These are phyloP conservation scores for Monilinia aucupariae DNA, from an alignment of 2,329 filamentous ascomycete species.

Conservation along the genomic window DNA sequence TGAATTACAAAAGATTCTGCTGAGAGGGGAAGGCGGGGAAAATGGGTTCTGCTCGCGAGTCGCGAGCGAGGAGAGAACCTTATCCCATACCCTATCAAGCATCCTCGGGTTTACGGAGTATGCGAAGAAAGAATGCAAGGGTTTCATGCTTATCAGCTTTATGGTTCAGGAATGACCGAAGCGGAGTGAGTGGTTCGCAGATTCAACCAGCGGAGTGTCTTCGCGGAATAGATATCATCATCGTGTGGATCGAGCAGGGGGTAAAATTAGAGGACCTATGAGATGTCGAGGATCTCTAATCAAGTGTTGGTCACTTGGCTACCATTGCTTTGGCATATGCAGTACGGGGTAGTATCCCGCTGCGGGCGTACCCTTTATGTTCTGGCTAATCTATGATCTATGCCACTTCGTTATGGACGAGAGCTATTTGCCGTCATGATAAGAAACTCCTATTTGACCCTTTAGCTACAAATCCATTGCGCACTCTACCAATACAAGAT, in stretches of 20 bases:
- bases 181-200: neutral
- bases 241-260: neutral
- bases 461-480: neutral
- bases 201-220: neutral
- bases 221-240: neutral
- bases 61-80: neutral
- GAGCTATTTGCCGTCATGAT: neutral
- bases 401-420: neutral
- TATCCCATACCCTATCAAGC: neutral
- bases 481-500: neutral
- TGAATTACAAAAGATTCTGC: neutral
- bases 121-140: neutral
- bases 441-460: neutral
- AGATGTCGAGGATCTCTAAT: neutral
- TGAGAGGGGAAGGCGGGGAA: neutral
- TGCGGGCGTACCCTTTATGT: neutral
- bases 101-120: neutral
- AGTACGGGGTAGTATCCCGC: neutral
- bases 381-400: neutral
- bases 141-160: conserved; percentile 1
- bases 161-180: neutral
- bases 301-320: neutral
- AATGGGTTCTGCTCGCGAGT: neutral
- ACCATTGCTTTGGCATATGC: neutral
- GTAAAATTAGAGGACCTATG: neutral